phyloP scores from a whole-genome alignment of 2,329 filamentous ascomycete species.

The Botrytis cinerea region DNA sequence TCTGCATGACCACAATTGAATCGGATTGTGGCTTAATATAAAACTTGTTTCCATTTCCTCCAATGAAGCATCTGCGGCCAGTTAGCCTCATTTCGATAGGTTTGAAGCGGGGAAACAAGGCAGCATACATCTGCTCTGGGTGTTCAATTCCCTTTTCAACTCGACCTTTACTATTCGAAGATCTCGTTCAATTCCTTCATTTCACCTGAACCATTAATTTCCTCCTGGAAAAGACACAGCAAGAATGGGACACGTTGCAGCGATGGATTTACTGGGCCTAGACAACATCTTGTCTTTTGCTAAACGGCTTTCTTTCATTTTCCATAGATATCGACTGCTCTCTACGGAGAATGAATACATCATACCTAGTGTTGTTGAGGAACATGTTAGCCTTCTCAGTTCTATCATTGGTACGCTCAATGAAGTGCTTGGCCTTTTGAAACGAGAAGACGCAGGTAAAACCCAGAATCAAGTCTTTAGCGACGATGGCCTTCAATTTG shows the following conservation, averaged over 20 bases:
- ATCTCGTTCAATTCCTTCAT: not conserved
- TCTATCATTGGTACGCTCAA: slow-evolving; percentile 31
- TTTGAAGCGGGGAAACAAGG: not conserved
- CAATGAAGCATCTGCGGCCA: slow-evolving; percentile 7
- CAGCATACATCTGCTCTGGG: not conserved
- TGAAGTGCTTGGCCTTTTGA: slow-evolving; percentile 27
- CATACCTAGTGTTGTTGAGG: slow-evolving; percentile 27
- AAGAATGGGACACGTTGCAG: slow-evolving; percentile 28
- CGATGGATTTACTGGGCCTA: slow-evolving; percentile 18
- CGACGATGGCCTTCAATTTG: slow-evolving; percentile 31
- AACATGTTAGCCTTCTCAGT: slow-evolving; percentile 29
- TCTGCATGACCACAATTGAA: not conserved
- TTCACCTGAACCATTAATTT: not conserved
- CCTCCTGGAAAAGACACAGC: not conserved
- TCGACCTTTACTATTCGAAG: not conserved
- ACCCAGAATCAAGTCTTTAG: slow-evolving; percentile 31
- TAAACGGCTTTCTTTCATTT: slow-evolving; percentile 29
- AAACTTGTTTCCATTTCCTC: not conserved
- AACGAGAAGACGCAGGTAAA: slow-evolving; percentile 25
- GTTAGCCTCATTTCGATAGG: slow-evolving; percentile 15
- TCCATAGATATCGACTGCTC: slow-evolving; percentile 30
- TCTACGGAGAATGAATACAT: slow-evolving; percentile 3
- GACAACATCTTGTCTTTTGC: slow-evolving; percentile 29
- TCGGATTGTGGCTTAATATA: not conserved
- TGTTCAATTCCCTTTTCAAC: not conserved